phyloP scores from a whole-genome alignment of 2,329 filamentous ascomycete species.

The Cladophialophora chaetospira region DNA sequence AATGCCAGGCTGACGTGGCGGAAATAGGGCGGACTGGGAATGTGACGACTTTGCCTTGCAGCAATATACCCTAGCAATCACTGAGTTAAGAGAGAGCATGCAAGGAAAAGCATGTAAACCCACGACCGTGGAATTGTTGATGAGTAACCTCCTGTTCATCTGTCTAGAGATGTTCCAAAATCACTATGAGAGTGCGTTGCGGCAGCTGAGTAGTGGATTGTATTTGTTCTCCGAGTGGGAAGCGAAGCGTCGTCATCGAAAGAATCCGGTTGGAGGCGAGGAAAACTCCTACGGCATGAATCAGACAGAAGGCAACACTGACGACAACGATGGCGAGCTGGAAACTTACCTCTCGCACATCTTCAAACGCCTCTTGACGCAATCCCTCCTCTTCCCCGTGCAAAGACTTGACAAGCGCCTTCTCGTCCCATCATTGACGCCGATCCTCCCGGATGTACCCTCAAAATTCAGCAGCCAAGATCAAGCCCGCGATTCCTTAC shows the following conservation, averaged over 20 bases:
- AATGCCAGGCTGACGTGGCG: background rate
- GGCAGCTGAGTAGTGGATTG: conserved; percentile 6
- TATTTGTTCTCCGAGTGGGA: conserved; percentile 8
- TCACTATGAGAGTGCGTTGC: conserved; percentile 7
- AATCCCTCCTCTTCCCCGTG: conserved; percentile 4
- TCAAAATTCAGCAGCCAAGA: background rate
- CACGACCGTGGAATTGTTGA: background rate
- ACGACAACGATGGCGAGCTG: background rate
- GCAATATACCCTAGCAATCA: conserved; percentile 9
- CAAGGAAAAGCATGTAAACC: background rate
- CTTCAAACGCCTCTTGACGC: conserved; percentile 4
- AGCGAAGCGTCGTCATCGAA: background rate
- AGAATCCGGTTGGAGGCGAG: no score
- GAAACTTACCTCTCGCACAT: background rate
- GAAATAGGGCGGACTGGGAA: background rate
- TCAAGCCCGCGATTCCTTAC: conserved; percentile 2
- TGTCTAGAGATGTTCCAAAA: conserved; percentile 12
- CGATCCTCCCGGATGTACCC: background rate
- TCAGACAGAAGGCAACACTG: no score
- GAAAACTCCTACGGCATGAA: no score
- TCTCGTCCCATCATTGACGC: background rate
- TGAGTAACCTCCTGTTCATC: conserved; percentile 10
- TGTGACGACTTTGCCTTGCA: conserved; percentile 5
- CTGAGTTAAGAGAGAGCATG: background rate
- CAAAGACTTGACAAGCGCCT: background rate